Percentiles rank a stretch among this genome's conserved stretches.
Conservation (phyloP, 305 asterid species). For the Coffea humblotiana region DNA sequence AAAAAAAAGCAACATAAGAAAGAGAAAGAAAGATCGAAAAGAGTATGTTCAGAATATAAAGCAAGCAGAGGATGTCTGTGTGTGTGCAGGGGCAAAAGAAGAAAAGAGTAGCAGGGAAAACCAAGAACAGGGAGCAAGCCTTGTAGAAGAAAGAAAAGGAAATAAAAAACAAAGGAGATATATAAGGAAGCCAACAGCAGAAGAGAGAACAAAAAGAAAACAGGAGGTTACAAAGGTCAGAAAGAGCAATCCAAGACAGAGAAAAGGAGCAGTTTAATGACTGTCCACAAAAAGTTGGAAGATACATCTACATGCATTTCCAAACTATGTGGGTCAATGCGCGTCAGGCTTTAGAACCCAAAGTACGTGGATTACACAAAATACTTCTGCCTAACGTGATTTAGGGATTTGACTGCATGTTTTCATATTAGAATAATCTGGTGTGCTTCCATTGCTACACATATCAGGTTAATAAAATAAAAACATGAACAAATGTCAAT, state of each 20-base stretch:
- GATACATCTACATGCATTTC: not conserved
- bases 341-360: not conserved
- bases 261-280: not conserved
- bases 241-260: not conserved
- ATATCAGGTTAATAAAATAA: not conserved
- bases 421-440: not conserved
- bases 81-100: not conserved
- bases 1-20: not conserved
- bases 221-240: not conserved
- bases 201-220: not conserved
- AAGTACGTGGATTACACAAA: not conserved
- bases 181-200: not conserved
- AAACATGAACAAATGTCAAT: not conserved
- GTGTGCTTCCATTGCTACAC: not conserved
- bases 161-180: not conserved
- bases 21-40: not conserved
- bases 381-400: not conserved
- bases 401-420: not conserved
- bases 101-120: not conserved
- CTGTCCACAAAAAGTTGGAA: not conserved
- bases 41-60: not conserved
- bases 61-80: not conserved
- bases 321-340: not conserved
- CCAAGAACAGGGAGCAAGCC: not conserved
- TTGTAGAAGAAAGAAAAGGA: not conserved